Percentiles rank a stretch among this genome's conserved stretches.
Evolutionary conservation across 2,329 filamentous ascomycete genomes (phyloP).

Genomic region (Claviceps paspali): DNA sequence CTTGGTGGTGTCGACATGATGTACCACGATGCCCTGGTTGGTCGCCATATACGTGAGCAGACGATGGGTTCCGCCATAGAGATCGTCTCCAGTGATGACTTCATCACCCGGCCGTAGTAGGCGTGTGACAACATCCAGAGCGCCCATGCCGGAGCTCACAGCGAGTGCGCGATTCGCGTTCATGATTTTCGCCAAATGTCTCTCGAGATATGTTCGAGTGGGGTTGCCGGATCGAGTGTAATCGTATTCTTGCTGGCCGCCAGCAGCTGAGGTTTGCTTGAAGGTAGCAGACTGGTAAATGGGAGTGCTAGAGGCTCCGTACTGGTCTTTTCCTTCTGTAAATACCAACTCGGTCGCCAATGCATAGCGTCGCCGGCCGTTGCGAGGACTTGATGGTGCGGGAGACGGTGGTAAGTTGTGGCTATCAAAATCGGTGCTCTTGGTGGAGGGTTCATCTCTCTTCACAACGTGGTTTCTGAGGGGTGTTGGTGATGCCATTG

Average conservation of each 20-base stretch:
- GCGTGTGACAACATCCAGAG: conserved; percentile 88
- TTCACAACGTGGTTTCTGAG: not conserved
- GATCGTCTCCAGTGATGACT: conserved; percentile 89
- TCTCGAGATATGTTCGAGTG: conserved; percentile 86
- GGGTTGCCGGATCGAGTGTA: conserved; percentile 97
- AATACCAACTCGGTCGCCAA: conserved; percentile 94
- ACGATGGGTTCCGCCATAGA: conserved; percentile 91
- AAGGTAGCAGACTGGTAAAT: conserved; percentile 99
- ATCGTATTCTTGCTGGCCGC: conserved; percentile 80
- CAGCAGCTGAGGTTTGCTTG: conserved; percentile 72
- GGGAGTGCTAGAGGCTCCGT: conserved; percentile 87
- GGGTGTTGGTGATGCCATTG: conserved; percentile 1
- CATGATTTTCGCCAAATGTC: conserved; percentile 98
- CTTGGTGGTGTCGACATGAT: conserved; percentile 88
- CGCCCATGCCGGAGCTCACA: conserved; percentile 94
- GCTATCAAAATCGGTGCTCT: conserved; percentile 63
- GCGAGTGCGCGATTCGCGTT: conserved; percentile 80
- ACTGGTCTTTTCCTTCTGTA: conserved; percentile 91
- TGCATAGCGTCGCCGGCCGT: conserved; percentile 70
- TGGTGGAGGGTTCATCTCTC: conserved; percentile 11
- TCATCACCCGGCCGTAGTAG: conserved; percentile 85
- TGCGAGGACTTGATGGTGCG: conserved; percentile 77
- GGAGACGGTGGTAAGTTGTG: conserved; percentile 82
- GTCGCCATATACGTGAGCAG: conserved; percentile 82
- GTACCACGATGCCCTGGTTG: conserved; percentile 82